These are phyloP conservation scores for Termitomyces sp. DNA, from an alignment of 768 basidiomycete species.

Conservation along the genomic window DNA sequence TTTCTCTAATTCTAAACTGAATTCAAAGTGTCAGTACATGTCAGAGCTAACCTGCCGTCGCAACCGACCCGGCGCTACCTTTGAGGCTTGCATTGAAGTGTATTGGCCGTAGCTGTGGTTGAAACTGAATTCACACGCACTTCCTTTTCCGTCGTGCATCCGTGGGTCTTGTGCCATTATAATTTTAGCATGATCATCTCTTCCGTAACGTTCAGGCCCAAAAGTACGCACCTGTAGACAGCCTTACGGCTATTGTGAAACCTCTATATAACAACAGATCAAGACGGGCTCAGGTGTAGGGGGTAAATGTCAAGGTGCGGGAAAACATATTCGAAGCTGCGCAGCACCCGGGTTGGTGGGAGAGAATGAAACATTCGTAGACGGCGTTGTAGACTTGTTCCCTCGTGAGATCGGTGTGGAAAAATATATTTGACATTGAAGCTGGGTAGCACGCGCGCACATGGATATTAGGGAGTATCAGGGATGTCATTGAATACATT, in stretches of 20 bases:
- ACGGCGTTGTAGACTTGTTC: background rate
- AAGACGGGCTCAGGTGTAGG: background rate
- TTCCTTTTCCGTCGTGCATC: slow-evolving; percentile 1
- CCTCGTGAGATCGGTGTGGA: slow-evolving; percentile 4
- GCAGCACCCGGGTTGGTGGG: slow-evolving; percentile 2
- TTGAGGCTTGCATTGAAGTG: background rate
- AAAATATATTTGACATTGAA: background rate
- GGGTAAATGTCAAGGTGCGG: background rate
- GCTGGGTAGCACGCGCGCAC: background rate
- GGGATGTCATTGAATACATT: background rate
- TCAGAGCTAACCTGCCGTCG: background rate
- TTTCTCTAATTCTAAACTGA: background rate
- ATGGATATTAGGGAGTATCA: background rate
- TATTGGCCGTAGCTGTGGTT: background rate
- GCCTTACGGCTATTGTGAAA: background rate
- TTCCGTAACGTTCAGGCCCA: background rate
- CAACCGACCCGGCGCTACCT: background rate
- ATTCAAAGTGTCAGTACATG: background rate
- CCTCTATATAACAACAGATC: background rate
- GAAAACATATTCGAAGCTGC: background rate
- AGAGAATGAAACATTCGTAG: background rate
- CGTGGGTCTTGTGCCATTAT: background rate
- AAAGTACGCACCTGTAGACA: background rate
- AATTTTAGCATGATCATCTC: background rate
- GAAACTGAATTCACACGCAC: background rate